Evolutionary conservation across 495 filamentous ascomycete species (phyloP), one percentile per base, ranked within the genome.

Genomic region (Tetracladium marchalianum): DNA sequence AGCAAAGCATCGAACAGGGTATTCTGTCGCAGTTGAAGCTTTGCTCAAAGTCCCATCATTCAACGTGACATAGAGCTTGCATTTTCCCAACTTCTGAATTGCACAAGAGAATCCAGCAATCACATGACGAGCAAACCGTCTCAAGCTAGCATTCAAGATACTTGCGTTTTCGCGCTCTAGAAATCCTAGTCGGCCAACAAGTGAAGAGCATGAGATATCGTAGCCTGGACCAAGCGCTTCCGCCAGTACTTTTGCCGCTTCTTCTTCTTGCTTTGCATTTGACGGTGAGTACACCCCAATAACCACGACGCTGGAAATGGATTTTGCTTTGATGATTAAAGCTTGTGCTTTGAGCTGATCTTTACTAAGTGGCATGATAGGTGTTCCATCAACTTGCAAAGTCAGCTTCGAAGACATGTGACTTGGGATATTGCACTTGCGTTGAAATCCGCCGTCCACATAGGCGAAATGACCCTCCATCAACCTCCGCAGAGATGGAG

Each of bases 101-200:
- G 71, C 68, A 34, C 40, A 44, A 31, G 62, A 50, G 46, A 75
- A 77, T 4, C 63, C 58, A 24, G 51, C 50, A 11, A 75, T 69
- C 0, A 69, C 72, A 43, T 56, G 55, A 31, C 66, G 59, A 4
- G 70, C 73, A 53, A 70, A 64, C 5, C 55, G 44, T 1, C 69
- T 53, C 18, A 77, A 63, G 7, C 67, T 62, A 7, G 70, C 70
- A 46, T 77, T 77, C 11, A 77, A 58, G 34, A 77, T 75, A 4
- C 65, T 62, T 1, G 73, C 73, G 54, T 77, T 77, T 46, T 77
- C 73, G 4, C 73, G 62, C 32, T 71, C 66, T 1, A 74, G 57
- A 40, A 75, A 69, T 0, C 70, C 71, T 1, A 72, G 55, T 11
- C 66, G 62, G 0, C 68, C 71, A 19, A 76, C 66, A 16, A 67